Evolutionary conservation across 2,329 filamentous ascomycete genomes (phyloP).

Genomic region (Penicillium palitans): DNA sequence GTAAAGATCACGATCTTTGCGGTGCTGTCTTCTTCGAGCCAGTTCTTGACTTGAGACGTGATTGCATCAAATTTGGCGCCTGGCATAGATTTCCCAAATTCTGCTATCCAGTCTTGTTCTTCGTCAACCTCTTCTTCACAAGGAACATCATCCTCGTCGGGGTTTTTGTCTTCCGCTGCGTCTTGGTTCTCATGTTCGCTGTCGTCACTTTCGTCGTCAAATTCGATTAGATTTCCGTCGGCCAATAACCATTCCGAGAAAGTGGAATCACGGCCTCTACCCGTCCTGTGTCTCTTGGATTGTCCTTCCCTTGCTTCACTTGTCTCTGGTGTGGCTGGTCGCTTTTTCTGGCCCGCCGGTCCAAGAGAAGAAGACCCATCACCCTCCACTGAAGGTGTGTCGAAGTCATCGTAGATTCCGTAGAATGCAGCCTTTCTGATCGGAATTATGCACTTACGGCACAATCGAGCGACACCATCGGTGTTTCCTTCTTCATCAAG

Average conservation of each 20-base stretch:
- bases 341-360: neutral
- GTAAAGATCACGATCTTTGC: slow-evolving; percentile 7
- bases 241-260: neutral
- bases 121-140: neutral
- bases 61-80: neutral
- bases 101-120: neutral
- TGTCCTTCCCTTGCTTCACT: no score
- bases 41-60: neutral
- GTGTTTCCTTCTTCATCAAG: neutral
- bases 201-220: neutral
- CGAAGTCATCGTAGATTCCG: neutral
- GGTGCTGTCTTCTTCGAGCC: neutral
- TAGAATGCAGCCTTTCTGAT: neutral
- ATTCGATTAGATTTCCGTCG: neutral
- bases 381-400: neutral
- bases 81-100: neutral
- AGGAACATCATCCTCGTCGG: neutral
- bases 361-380: neutral
- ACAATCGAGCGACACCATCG: neutral
- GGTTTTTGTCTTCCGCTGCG: no score
- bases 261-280: rapidly evolving
- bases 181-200: neutral
- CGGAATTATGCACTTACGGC: rapidly evolving
- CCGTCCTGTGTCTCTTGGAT: neutral
- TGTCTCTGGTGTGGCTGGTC: neutral